Evolutionary conservation across 2,329 filamentous ascomycete genomes (phyloP), one percentile per base, ranked within the genome.

Genomic region (Pestalotiopsis sp.): DNA sequence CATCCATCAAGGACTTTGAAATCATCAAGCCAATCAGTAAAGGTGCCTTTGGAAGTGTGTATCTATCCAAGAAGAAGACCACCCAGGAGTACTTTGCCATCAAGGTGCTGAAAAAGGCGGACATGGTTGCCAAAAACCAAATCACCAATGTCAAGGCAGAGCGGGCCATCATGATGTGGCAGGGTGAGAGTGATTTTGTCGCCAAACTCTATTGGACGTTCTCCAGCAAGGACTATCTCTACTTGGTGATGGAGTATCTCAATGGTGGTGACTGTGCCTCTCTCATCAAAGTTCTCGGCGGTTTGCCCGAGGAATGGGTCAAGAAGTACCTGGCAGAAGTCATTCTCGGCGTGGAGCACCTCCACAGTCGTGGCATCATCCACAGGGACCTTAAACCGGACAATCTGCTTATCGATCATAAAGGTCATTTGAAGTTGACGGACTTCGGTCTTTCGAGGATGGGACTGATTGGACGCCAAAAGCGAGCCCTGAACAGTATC

Each of bases 161-260:
- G 81, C 89, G 96, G 72, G 97, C 97, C 24, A 99, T 99, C 77
- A 98, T 99, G 96, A 99, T 99, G 96, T 98, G 96, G 93, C 96
- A 99, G 81, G 96, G 96, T 24, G 94, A 98, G 79, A 99, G 97
- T 78, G 96, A 99, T 69, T 99, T 99, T 78, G 96, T 99, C 68
- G 96, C 96, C 30, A 99, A 99, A 82, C 86, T 99, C 13, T 99
- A 98, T 82, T 99, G 97, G 97, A 99, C 96, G 0, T 99, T 99
- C 76, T 97, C 96, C 3, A 99, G 95, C 85, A 99, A 99, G 77
- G 96, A 99, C 76, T 99, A 98, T 77, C 89, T 99, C 26, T 99
- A 98, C 77, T 86, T 99, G 68, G 96, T 99, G 26, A 99, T 99
- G 96, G 96, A 99, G 77, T 99, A 99, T 80, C 86, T 99, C 68